phyloP scores from a whole-genome alignment of 2,329 filamentous ascomycete genomes.

The Diaporthe velutina region DNA sequence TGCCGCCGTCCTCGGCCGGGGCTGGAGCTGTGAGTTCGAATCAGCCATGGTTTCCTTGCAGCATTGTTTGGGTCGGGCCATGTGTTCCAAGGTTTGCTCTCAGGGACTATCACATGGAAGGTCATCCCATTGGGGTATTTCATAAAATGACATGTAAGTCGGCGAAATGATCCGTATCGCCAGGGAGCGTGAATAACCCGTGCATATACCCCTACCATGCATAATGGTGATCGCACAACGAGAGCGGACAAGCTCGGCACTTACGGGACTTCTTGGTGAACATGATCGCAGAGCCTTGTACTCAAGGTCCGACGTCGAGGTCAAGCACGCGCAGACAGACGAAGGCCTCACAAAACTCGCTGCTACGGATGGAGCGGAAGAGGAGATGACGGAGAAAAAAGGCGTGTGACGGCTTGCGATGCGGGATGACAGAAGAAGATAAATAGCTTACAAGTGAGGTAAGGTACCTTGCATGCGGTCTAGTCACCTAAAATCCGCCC shows the following conservation, averaged over 20 bases:
- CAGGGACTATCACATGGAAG: not conserved
- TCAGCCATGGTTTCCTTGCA: not conserved
- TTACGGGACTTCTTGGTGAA: conserved; percentile 36
- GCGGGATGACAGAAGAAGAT: not conserved
- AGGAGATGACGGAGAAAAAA: not conserved
- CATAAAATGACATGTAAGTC: not conserved
- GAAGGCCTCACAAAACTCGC: not conserved
- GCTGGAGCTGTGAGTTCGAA: not conserved
- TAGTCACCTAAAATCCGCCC: not conserved
- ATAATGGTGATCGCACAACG: not conserved
- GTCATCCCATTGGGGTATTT: not conserved
- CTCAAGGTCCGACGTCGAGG: not conserved
- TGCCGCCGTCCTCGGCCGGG: not conserved
- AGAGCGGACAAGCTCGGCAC: not conserved
- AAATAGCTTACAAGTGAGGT: not conserved
- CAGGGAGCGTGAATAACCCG: not conserved
- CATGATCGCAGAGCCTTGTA: conserved; percentile 12
- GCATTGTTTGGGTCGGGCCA: no score
- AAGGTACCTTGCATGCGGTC: conserved; percentile 10
- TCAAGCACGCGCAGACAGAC: not conserved
- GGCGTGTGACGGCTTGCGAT: not conserved
- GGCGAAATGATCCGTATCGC: not conserved
- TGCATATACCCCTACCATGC: no score
- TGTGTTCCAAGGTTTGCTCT: not conserved
- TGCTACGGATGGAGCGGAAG: conserved; percentile 7